These are phyloP conservation scores for Hypomontagnella submonticulosa DNA, from an alignment of 495 filamentous ascomycete species.

Conservation along the genomic window DNA sequence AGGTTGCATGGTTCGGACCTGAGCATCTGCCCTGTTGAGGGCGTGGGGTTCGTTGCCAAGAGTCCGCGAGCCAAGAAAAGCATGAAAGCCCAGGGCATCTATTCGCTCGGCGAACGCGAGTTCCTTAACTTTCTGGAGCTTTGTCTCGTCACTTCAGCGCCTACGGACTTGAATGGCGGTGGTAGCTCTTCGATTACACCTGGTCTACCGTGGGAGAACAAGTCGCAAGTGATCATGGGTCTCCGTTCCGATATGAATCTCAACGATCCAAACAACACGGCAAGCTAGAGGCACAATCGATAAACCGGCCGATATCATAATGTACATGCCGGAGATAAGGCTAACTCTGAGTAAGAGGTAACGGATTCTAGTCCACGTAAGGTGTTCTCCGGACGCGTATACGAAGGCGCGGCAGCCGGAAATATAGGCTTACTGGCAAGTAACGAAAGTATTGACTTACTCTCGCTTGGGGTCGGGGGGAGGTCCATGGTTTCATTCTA, in stretches of 20 bases:
- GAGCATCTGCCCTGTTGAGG: conserved; percentile 49
- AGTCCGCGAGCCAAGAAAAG: background rate
- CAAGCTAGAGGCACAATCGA: background rate
- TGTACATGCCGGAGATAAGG: background rate
- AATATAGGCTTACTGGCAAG: too few relatives aligned
- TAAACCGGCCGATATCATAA: conserved; percentile 12
- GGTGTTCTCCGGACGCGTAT: too few relatives aligned
- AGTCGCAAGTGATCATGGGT: conserved; percentile 5
- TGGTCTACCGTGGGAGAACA: background rate
- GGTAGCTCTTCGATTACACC: background rate
- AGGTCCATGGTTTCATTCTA: background rate
- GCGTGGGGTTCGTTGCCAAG: conserved; percentile 44
- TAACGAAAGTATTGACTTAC: too few relatives aligned
- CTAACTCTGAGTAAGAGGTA: too few relatives aligned
- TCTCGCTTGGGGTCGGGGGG: background rate
- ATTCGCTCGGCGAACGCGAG: conserved; percentile 18
- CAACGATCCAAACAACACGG: background rate
- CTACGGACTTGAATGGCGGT: background rate
- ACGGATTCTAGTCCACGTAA: too few relatives aligned
- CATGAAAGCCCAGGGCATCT: background rate
- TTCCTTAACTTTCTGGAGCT: conserved; percentile 27
- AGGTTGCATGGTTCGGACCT: conserved; percentile 47
- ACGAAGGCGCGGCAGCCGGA: too few relatives aligned
- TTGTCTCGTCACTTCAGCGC: too few relatives aligned
- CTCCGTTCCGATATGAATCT: background rate